Evolutionary conservation across 495 filamentous ascomycete genomes (phyloP).

Genomic region (Aspergillus saccharolyticus): DNA sequence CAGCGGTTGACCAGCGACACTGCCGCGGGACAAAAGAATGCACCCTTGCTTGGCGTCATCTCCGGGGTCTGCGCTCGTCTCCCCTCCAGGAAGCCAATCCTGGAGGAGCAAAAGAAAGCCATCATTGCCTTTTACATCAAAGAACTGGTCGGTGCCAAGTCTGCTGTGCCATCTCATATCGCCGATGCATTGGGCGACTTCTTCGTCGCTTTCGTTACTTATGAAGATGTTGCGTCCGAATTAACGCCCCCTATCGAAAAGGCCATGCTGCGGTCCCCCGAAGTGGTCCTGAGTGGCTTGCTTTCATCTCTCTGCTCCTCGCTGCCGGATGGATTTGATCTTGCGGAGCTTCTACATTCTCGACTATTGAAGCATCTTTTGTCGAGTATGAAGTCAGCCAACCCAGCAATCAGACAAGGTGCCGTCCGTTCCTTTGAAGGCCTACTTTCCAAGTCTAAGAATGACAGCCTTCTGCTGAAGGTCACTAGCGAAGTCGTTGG

Average conservation of each 20-base stretch:
- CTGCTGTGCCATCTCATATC: conserved; percentile 64
- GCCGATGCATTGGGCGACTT: conserved; percentile 74
- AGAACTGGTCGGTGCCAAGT: conserved; percentile 78
- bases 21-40: conserved; percentile 59
- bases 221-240: conserved; percentile 70
- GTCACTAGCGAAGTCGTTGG: conserved; percentile 69
- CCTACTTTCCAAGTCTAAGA: conserved; percentile 51
- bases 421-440: conserved; percentile 67
- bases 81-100: conserved; percentile 46
- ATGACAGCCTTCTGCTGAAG: conserved; percentile 52
- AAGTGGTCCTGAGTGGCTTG: conserved; percentile 77
- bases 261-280: conserved; percentile 79
- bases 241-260: conserved; percentile 81
- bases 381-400: conserved; percentile 85
- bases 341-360: conserved; percentile 63
- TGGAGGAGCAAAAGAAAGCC: conserved; percentile 61
- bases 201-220: conserved; percentile 66
- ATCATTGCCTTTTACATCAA: conserved; percentile 77
- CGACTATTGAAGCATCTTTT: conserved; percentile 79
- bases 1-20: conserved; percentile 58
- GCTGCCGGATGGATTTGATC: conserved; percentile 64
- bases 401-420: conserved; percentile 66
- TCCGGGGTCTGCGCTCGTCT: conserved; percentile 78
- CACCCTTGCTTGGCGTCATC: conserved; percentile 73
- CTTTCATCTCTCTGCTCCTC: conserved; percentile 63